Base-by-base conservation (phyloP, 1,139 yeast species). In the Suhomyces chickasaworum region DNA sequence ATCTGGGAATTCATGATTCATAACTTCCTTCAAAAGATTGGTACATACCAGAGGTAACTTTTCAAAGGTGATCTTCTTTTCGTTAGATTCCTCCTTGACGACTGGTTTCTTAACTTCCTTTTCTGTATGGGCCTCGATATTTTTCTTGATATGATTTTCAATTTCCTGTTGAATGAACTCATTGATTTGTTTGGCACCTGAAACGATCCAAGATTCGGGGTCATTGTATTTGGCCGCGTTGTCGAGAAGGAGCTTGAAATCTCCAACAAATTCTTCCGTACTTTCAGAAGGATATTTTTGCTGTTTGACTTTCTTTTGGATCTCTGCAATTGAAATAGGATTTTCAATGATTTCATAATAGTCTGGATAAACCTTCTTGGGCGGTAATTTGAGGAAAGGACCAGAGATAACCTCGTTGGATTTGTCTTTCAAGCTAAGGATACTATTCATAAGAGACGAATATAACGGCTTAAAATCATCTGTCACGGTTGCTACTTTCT, bases 281-380 rank as follows among this genome's bases (percentile, higher is more conserved):
- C 66, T 51, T 6, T 53, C 50, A 12, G 44, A 39, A 0, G 64
- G 45, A 50, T 77, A 78, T 32, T 60, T 66, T 15, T 68, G 68
- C 38, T 56, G 64, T 22, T 63, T 62, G 44, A 68, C 66, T 58
- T 73, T 83, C 57, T 63, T 72, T 53, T 73, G 79, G 37, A 86
- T 84, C 53, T 87, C 95, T 40, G 78, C 65, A 10, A 88, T 63
- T 1, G 93, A 83, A 8, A 87, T 78, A 3, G 96, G 95, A n/a
- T 69, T 61, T 21, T 66, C 64, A 30, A 88, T 81, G 49, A 84
- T 73, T 45, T 81, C 78, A 61, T 84, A 87, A 65, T 91, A 93
- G 59, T 88, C 95, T 0, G 97, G 96, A 54, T 87, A 89, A 33
- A 80, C 69, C 54, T 85, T 85, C 59, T 81, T 85, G 31, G 86